Evolutionary conservation across 306 rosid species (phyloP).

Genomic region (Begonia loranthoides): DNA sequence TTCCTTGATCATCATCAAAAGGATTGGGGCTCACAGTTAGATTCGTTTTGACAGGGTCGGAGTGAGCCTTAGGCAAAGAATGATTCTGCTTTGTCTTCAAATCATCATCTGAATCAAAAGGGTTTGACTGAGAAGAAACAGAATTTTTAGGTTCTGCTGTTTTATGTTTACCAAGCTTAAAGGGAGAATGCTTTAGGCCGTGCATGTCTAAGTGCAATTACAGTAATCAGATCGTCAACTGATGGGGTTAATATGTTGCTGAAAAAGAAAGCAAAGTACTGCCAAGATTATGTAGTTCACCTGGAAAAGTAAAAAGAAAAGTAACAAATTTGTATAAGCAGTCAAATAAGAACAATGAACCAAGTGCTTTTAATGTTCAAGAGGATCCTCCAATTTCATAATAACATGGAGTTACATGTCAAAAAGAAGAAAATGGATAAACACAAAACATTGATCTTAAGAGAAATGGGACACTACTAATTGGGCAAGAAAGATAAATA

Average conservation of each 20-base stretch:
- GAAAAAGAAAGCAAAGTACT: constrained; percentile 1
- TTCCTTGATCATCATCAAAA: constrained; percentile 44
- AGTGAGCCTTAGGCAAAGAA: constrained; percentile 30
- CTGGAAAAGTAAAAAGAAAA: constrained; percentile 42
- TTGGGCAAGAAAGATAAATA: too few species aligned
- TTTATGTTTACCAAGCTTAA: constrained; percentile 34
- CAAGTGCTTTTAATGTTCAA: too few species aligned
- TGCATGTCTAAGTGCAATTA: constrained; percentile 33
- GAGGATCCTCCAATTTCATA: too few species aligned
- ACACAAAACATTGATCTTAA: too few species aligned
- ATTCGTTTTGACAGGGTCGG: constrained; percentile 31
- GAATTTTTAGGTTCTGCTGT: constrained; percentile 32
- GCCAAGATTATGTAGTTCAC: constrained; percentile 18
- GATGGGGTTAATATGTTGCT: constrained; percentile 1
- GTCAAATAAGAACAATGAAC: too few species aligned
- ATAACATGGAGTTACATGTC: too few species aligned
- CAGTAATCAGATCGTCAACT: constrained; percentile 1
- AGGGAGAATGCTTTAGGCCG: constrained; percentile 60
- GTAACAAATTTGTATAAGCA: too few species aligned
- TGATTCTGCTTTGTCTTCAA: constrained; percentile 18
- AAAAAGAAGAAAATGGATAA: too few species aligned
- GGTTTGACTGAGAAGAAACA: constrained; percentile 40
- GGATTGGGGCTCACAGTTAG: constrained; percentile 48
- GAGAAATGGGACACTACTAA: too few species aligned
- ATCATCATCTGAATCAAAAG: constrained; percentile 47